Evolutionary conservation across 2,329 filamentous ascomycete genomes (phyloP), one percentile per base, ranked within the genome.

Genomic region (Ilyonectria destructans): DNA sequence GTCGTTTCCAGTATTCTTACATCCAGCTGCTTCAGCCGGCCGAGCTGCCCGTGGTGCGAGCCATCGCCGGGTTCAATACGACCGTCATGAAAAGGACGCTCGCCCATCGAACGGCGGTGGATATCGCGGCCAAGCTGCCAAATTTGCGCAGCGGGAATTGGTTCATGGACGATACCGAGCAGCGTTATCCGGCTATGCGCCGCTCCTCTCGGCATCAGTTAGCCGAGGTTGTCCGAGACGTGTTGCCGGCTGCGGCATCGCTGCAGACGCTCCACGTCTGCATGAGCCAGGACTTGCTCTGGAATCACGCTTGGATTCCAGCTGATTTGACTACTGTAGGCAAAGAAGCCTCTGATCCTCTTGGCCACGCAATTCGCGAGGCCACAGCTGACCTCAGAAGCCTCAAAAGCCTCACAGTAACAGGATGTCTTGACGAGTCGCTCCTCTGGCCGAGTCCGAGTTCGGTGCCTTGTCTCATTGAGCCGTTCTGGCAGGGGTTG

Each of bases 271-370:
- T 70, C 35, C 58, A 65, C 48, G 51, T 71, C 58, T 65, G 55
- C 56, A 70, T 70, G 69, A 58, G 40, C 31, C 64, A 71, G 33
- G 68, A 68, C 55, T 51, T 68, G 29, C 68, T 71, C 26, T 71
- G 65, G 69, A 71, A 70, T 43, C 68, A 70, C 45, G 68, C 68
- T 7, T 71, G 69, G 69, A 29, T 65, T 26, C 69, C 62, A 4
- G 62, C 62, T 33, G 62, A 68, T 35, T 62, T 70, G 59, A 64
- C 56, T 17, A 13, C 19, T 13, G 40, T 29, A n/a, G 57, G 58
- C 37, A n/a, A n/a, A n/a, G 52, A 48, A 40, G 43, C 65, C 19
- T 61, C 52, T 46, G 69, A 71, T 56, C 8, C 62, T 8, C 56
- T 71, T 15, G 48, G 68, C 33, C 33, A 46, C 43, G 68, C 68